Evolutionary conservation across 1,139 yeast species (phyloP), one percentile per base, ranked within the genome.

Genomic region (Geotrichum phurueaensis): DNA sequence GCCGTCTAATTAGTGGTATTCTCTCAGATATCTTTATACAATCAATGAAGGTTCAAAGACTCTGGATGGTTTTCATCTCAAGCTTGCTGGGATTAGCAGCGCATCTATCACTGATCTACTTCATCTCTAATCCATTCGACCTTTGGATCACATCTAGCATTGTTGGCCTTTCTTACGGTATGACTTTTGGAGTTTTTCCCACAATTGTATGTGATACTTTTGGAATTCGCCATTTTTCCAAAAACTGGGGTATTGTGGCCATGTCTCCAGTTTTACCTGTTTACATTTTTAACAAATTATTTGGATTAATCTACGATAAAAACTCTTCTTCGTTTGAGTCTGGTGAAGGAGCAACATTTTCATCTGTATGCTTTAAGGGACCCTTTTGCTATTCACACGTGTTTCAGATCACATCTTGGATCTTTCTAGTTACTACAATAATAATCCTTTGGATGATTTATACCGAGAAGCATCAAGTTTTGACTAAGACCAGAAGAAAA

Each of bases 111-210:
- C 59, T 55, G 31, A 65, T 68, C 10, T 59, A 60, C 7, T 49
- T 57, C 29, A 56, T 76, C 62, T 65, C 73, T 65, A 66, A 74
- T 64, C 65, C 76, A 1, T 71, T 76, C 45, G 72, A 76, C 65
- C 66, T 82, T 50, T 76, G 81, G 67, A 54, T 79, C 1, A 77
- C 85, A 10, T 86, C 92, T 0, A 71, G 80, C 36, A 66, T 82
- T 2, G 79, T 84, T 62, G 96, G 96, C 0, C 75, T 79, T 59
- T 84, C 90, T 1, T 89, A 87, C 73, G 96, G 96, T 1, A 79
- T 86, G 50, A 76, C 84, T 47, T 89, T 86, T 73, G 91, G 96
- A 0, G 82, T 89, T 3, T 86, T 83, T 70, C 96, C 96, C 0
- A 85, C 90, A 0, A 82, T 87, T 27, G 78, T 87, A 39, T 84